Conservation (phyloP, 108 stramenopile genomes). For the Stephanodiscus triporus region DNA sequence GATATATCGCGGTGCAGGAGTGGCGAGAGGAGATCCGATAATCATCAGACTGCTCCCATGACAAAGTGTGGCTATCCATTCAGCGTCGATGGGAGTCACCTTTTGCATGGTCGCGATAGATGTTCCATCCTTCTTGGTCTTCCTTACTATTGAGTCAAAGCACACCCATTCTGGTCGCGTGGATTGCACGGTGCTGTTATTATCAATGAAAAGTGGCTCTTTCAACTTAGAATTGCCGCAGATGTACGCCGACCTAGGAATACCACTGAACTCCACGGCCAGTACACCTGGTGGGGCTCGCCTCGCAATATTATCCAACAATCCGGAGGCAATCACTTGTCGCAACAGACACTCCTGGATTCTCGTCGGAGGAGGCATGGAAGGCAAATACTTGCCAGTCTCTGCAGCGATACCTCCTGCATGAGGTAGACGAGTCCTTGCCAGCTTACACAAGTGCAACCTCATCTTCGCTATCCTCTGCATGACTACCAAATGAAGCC, state of each 20-base stretch:
- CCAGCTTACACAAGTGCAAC: constrained; percentile 75
- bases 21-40: constrained; percentile 61
- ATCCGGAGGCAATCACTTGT: constrained; percentile 76
- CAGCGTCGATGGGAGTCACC: constrained; percentile 79
- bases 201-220: constrained; percentile 83
- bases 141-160: constrained; percentile 70
- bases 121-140: constrained; percentile 73
- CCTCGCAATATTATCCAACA: constrained; percentile 83
- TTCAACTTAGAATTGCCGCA: constrained; percentile 55
- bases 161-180: constrained; percentile 83
- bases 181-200: constrained; percentile 68
- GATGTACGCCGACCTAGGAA: constrained; percentile 78
- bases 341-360: constrained; percentile 63
- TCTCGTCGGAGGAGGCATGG: constrained; percentile 83
- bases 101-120: constrained; percentile 75
- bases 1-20: constrained; percentile 74
- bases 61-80: constrained; percentile 75
- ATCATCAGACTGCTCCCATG: constrained; percentile 67
- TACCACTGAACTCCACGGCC: constrained; percentile 59
- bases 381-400: constrained; percentile 62
- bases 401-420: constrained; percentile 72
- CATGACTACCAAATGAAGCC: constrained; percentile 78
- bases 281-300: constrained; percentile 72
- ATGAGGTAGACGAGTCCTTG: constrained; percentile 65
- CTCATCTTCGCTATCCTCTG: constrained; percentile 84